These are phyloP conservation scores for Arabis hirsuta DNA, from an alignment of 345 rosid species.

Conservation along the genomic window DNA sequence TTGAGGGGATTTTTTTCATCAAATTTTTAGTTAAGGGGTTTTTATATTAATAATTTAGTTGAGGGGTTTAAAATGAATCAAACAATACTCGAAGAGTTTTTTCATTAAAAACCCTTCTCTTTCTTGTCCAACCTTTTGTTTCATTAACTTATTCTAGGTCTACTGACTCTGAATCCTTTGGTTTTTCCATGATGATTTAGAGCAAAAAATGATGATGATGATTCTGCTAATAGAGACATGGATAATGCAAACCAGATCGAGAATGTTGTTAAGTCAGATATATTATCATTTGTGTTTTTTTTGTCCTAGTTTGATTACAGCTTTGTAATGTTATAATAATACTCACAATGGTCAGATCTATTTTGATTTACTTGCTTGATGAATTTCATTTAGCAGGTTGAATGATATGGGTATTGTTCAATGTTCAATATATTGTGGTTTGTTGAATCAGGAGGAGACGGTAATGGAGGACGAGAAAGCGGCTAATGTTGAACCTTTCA, in stretches of 20 bases:
- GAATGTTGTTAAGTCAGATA: slow-evolving; percentile 18
- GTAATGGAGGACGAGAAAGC: neutral
- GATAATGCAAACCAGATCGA: neutral
- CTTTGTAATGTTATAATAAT: neutral
- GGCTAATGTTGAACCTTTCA: neutral
- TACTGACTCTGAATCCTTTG: slow-evolving; percentile 38
- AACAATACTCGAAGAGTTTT: too few species aligned
- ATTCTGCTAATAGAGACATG: neutral
- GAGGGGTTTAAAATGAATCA: too few species aligned
- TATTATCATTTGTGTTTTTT: too few species aligned
- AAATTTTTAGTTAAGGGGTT: too few species aligned
- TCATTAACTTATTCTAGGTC: slow-evolving; percentile 2
- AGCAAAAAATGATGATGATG: neutral
- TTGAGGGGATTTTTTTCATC: too few species aligned
- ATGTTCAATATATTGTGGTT: neutral
- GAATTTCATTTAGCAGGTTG: too few species aligned
- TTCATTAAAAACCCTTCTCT: too few species aligned
- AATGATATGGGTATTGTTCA: neutral
- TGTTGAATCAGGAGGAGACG: slow-evolving; percentile 13
- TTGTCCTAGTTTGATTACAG: too few species aligned
- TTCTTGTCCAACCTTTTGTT: too few species aligned
- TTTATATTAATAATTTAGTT: too few species aligned
- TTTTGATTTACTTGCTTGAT: too few species aligned
- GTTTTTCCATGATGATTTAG: slow-evolving; percentile 36
- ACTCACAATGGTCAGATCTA: neutral